A percentile compares a stretch with the other conserved stretches of the same genome.
These are phyloP conservation scores for Ceratobasidium sp. DNA, from an alignment of 1,284 basidiomycete genomes.

Conservation along the genomic window DNA sequence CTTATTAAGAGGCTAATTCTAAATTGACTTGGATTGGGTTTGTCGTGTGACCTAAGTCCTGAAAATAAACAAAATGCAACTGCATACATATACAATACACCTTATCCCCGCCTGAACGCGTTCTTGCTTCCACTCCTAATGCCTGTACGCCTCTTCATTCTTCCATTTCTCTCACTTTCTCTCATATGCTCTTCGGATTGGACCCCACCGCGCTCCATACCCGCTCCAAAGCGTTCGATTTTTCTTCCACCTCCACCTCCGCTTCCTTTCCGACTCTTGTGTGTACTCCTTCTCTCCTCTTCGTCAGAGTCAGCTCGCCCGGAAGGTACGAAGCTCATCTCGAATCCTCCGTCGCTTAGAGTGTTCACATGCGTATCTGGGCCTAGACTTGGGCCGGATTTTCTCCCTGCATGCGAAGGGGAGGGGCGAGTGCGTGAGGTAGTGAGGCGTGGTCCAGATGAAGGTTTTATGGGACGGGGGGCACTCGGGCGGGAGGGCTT, in stretches of 20 bases:
- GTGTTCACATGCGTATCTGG: constrained; percentile 47
- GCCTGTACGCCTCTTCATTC: constrained; percentile 78
- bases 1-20: no score
- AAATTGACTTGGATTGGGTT: no score
- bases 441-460: constrained; percentile 64
- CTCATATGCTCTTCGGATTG: constrained; percentile 64
- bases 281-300: constrained; percentile 54
- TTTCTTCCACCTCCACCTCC: constrained; percentile 66
- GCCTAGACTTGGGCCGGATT: constrained; percentile 25
- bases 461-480: constrained; percentile 54
- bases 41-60: no score
- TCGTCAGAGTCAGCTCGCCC: constrained; percentile 49
- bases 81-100: neutral
- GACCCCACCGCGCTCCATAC: constrained; percentile 82
- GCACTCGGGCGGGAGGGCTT: constrained; percentile 44
- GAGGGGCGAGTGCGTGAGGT: constrained; percentile 64
- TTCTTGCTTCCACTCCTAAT: constrained; percentile 90
- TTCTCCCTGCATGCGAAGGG: constrained; percentile 13
- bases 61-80: neutral
- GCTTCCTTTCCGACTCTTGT: constrained; percentile 59
- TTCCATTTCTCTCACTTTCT: constrained; percentile 68
- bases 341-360: constrained; percentile 40
- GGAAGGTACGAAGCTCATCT: constrained; percentile 49
- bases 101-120: constrained; percentile 70
- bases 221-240: constrained; percentile 85